These are phyloP conservation scores for Jamesozyma rosinii DNA, from an alignment of 805 yeast genomes.

Conservation along the genomic window DNA sequence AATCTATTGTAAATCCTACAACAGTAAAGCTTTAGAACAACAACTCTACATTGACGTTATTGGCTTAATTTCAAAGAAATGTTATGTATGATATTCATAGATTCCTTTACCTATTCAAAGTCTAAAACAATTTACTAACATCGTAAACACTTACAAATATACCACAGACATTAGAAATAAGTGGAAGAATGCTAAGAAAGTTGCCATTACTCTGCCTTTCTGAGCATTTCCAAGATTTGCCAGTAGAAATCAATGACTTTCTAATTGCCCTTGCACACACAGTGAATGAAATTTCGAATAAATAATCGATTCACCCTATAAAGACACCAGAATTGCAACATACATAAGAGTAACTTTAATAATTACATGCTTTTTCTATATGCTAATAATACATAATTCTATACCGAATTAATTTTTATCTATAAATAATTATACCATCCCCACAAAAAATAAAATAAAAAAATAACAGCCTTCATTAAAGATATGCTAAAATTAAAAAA, in stretches of 20 bases:
- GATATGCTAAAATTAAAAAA: not conserved
- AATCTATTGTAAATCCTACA: constrained; percentile 4
- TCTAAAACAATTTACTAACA: constrained; percentile 7
- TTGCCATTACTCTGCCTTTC: constrained; percentile 25
- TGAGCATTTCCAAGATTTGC: constrained; percentile 20
- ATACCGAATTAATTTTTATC: not conserved
- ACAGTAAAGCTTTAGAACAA: constrained; percentile 1
- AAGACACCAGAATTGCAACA: no score
- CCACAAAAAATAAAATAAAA: no score
- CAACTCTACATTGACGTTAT: constrained; percentile 10
- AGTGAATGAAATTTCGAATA: not conserved
- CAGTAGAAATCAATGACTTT: constrained; percentile 19
- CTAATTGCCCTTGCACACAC: constrained; percentile 19
- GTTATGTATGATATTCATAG: constrained; percentile 19
- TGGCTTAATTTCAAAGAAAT: constrained; percentile 13
- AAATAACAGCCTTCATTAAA: no score
- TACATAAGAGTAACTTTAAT: not conserved
- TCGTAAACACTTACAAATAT: not conserved
- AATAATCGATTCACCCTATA: no score
- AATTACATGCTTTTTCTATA: constrained; percentile 1
- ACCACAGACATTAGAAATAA: constrained; percentile 14
- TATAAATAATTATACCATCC: not conserved
- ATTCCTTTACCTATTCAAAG: not conserved
- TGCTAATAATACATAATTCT: constrained; percentile 5
- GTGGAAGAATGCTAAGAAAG: constrained; percentile 27